Percentiles rank a stretch among this genome's conserved stretches.
phyloP scores from a whole-genome alignment of 116 monocot species.

The Iris pallida region DNA sequence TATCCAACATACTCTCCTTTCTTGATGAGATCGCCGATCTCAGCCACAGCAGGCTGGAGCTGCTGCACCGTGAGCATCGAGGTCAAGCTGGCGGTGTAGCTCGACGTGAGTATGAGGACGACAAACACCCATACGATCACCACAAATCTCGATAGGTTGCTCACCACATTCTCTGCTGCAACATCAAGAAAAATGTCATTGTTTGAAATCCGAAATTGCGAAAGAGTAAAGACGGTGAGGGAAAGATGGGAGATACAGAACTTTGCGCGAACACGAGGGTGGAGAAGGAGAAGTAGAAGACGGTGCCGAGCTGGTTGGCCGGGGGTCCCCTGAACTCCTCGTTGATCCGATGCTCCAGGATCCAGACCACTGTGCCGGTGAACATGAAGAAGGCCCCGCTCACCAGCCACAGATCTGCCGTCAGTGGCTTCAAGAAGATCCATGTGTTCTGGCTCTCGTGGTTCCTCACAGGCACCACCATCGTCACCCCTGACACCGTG shows the following conservation, averaged over 20 bases:
- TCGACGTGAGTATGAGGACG: conserved; percentile 52
- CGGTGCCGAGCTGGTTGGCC: conserved; percentile 37
- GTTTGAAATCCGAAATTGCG: background rate
- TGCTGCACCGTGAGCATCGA: conserved; percentile 63
- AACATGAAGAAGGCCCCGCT: conserved; percentile 35
- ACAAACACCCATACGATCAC: conserved; percentile 68
- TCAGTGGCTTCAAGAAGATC: conserved; percentile 47
- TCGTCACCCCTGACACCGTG: conserved; percentile 40
- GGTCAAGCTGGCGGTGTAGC: conserved; percentile 67
- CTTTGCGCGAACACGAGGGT: conserved; percentile 50
- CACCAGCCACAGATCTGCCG: conserved; percentile 37
- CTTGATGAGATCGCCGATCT: conserved; percentile 23
- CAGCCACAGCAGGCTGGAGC: conserved; percentile 38
- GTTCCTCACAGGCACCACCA: conserved; percentile 42
- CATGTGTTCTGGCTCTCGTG: conserved; percentile 21
- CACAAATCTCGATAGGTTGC: conserved; percentile 43
- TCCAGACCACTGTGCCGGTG: conserved; percentile 51
- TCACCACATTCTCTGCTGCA: conserved; percentile 37
- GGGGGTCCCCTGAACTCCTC: conserved; percentile 34
- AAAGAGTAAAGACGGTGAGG: background rate
- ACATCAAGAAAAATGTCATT: background rate
- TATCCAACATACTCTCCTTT: conserved; percentile 25
- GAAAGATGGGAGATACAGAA: background rate
- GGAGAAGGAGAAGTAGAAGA: conserved; percentile 62
- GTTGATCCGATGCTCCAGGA: conserved; percentile 54